Conservation (phyloP, 345 rosid species). For the Citrus trifoliata region DNA sequence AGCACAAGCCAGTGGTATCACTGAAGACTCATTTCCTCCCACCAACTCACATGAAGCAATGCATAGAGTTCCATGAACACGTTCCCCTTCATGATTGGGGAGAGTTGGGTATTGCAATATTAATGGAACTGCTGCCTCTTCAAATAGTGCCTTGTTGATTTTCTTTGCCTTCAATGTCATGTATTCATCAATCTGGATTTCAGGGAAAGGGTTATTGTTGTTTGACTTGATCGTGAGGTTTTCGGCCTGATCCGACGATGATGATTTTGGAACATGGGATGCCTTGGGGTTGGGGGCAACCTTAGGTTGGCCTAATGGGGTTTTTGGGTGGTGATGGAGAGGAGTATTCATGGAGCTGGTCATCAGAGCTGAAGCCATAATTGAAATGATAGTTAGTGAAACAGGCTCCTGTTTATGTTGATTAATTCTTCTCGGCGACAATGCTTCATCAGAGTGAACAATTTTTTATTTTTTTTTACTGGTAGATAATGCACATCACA, state of each 20-base stretch:
- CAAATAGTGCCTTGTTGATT: conserved; percentile 45
- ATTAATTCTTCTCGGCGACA: not conserved
- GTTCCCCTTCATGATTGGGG: conserved; percentile 60
- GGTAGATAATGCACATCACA: no score
- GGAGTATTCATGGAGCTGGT: not conserved
- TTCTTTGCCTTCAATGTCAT: conserved; percentile 21
- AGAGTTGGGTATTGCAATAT: conserved; percentile 27
- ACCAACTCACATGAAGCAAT: conserved; percentile 59
- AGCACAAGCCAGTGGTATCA: conserved; percentile 61
- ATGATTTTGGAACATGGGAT: conserved; percentile 1
- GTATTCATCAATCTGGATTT: conserved; percentile 29
- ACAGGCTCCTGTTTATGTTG: not conserved
- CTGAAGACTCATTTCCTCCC: conserved; percentile 41
- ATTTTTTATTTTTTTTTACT: no score
- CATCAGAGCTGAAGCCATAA: not conserved
- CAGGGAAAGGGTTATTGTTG: conserved; percentile 1
- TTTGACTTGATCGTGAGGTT: not conserved
- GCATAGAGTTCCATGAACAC: conserved; percentile 56
- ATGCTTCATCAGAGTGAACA: no score
- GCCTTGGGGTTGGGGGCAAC: not conserved
- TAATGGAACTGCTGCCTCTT: conserved; percentile 41
- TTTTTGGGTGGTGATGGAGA: not conserved
- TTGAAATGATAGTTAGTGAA: not conserved
- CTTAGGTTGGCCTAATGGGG: not conserved
- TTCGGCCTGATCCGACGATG: not conserved